Percentiles rank a stretch among this genome's conserved stretches.
Evolutionary conservation across 2,329 filamentous ascomycete species (phyloP).

Genomic region (Trichoderma hamatum): DNA sequence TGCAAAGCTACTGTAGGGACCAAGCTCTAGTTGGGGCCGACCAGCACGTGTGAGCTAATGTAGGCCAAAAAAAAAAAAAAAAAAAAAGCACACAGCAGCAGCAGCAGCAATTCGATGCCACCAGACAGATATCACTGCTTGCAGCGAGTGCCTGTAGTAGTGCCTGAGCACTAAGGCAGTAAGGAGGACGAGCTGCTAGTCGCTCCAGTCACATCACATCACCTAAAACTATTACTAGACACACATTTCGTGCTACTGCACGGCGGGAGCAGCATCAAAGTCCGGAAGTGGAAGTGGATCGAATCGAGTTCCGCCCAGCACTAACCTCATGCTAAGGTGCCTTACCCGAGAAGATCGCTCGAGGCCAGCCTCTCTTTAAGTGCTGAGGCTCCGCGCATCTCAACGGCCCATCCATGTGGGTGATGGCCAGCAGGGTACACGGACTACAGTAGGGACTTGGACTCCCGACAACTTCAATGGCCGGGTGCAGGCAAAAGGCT

Average conservation of each 20-base stretch:
- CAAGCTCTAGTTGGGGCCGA: not conserved
- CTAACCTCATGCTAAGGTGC: conserved; percentile 15
- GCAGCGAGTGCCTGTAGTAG: not conserved
- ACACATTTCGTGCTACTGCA: not conserved
- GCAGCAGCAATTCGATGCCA: not conserved
- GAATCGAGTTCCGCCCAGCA: not conserved
- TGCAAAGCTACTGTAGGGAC: not conserved
- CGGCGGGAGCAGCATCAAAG: not conserved
- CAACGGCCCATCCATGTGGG: not conserved
- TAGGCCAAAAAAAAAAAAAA: too few relatives aligned
- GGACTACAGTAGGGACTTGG: not conserved
- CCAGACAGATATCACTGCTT: not conserved
- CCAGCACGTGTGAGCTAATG: conserved; percentile 5
- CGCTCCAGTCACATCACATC: not conserved
- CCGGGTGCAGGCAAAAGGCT: not conserved
- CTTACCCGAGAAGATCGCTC: conserved; percentile 22
- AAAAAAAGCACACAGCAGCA: too few relatives aligned
- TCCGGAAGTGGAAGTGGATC: conserved; percentile 1
- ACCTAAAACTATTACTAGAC: not conserved
- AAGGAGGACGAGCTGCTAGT: not conserved
- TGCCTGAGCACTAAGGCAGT: not conserved
- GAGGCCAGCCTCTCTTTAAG: not conserved
- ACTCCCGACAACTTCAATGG: not conserved
- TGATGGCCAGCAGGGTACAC: not conserved
- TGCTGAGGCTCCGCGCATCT: not conserved